phyloP scores from a whole-genome alignment of 495 filamentous ascomycete genomes.

The Tuber aestivum region DNA sequence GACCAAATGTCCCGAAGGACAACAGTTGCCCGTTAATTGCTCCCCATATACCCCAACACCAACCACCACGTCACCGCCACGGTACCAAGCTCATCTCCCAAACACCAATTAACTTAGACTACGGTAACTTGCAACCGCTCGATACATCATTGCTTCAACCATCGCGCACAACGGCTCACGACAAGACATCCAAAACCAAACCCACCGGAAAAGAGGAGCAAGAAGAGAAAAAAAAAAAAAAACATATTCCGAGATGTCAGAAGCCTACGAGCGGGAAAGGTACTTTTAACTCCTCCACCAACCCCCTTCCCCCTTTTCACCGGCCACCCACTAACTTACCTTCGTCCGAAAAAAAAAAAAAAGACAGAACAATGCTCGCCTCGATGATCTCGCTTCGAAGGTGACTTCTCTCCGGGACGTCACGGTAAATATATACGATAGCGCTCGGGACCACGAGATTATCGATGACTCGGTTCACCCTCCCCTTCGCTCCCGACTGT shows the following conservation, averaged over 20 bases:
- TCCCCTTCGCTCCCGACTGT: background rate
- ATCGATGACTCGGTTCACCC: conserved; percentile 73
- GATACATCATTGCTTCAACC: no score
- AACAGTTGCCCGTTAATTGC: background rate
- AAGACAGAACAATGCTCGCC: conserved; percentile 86
- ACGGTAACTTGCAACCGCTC: no score
- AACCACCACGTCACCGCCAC: background rate
- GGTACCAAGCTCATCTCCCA: no score
- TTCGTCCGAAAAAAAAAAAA: conserved; percentile 18
- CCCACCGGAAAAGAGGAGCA: background rate
- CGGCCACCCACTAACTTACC: background rate
- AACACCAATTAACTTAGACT: no score
- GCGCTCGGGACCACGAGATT: conserved; percentile 75
- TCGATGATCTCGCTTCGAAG: conserved; percentile 82
- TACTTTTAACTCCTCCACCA: background rate
- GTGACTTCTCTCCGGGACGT: conserved; percentile 86
- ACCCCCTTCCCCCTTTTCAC: background rate
- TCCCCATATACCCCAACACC: background rate
- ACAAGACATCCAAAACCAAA: no score
- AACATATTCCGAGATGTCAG: conserved; percentile 61
- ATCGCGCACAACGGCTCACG: no score
- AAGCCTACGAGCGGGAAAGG: conserved; percentile 88
- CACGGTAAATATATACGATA: conserved; percentile 98
- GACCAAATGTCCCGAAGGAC: conserved; percentile 72
- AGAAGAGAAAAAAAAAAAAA: background rate